Base-by-base conservation (phyloP, 1,284 basidiomycete species). In the Fomitopsis pinicola region DNA sequence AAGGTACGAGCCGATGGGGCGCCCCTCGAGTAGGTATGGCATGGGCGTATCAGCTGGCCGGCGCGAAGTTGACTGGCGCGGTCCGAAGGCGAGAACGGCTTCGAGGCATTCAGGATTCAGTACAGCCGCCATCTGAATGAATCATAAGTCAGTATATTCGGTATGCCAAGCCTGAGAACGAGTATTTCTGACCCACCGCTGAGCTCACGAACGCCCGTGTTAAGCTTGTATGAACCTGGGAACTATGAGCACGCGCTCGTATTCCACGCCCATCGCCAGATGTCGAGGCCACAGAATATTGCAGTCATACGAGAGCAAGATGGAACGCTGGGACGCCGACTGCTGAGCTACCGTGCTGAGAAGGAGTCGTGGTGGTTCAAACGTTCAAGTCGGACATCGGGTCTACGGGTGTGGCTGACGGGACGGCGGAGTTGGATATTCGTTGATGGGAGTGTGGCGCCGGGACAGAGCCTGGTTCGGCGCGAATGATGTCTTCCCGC, bases 31-130 rank as follows among this genome's bases (percentile, higher is more conserved):
- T 17, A 22, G n/a, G 35, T 54, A 54, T 54, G 52, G 35, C 35
- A 22, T 33, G 52, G 30, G 30, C 50, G 35, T 54, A 54, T 54
- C 52, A 54, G 52, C 52, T 54, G 50, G 33, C 19, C 22, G 48
- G 26, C 42, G n/a, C 50, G 30, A 26, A 6, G 10, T 26, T 38
- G 12, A 59, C 30, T 52, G 52, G 52, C 52, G 52, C 38, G 38
- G 42, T 19, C 40, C 40, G 58, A 59, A 59, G 58, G 38, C 52
- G 52, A 55, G 58, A 59, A 55, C 58, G 36, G 30, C 58, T 53
- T 42, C 40, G 38, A 50, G 58, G 58, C 52, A 52, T 59, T 52
- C 38, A 54, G 30, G 14, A 40, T 53, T 6, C 52, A 55, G 17
- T 38, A 22, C 28, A 46, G 48, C 30, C 19, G 50, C 58, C 52